Base-by-base conservation (phyloP, 139 green algal genomes). In the Ulvella scutata region DNA sequence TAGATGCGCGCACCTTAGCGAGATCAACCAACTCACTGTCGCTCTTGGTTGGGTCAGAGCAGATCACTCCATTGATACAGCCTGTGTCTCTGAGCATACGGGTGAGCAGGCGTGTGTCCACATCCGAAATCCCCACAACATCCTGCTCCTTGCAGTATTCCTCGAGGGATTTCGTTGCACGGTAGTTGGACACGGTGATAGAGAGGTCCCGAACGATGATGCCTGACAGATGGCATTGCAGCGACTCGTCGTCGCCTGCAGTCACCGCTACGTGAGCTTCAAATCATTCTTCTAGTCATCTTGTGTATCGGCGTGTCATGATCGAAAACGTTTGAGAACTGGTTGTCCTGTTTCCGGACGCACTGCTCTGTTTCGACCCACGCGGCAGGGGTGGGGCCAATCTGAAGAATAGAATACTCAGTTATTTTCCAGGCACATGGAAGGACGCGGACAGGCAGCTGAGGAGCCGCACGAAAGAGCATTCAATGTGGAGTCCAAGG, bases 41-140 rank as follows among this genome's bases (percentile, higher is more conserved):
- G 3, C 83, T 79, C 38, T 88, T 90, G 31, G 72, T 77, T 17
- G 72, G 21, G 72, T 97, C 92, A 3, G 80, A 85, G 72, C 61
- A 77, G 75, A 90, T 84, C 31, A 87, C 84, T 36, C 91, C 90
- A 34, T 93, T 91, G 10, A 99, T 83, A 81, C 86, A 93, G 20
- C 95, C 95, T 2, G 85, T 91, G 37, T 97, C 89, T 23, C 95
- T 86, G 40, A 98, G 86, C 9, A 88, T 78, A 26, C 81, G 80
- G 9, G 95, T 99, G 74, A 99, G 91, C 2, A 85, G 88, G 20
- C 95, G 90, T 0, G 95, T 99, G 86, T 99, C 95, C 2, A 99
- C 76, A 38, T 94, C 88, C 0, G 87, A 80, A 59, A 97, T 92
- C 72, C 92, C 91, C 38, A 92, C 76, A 9, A 91, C 87, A 62